Percentiles rank a stretch among this genome's conserved stretches.
Conservation (phyloP, 805 yeast genomes). For the Candida taoyuanica region DNA sequence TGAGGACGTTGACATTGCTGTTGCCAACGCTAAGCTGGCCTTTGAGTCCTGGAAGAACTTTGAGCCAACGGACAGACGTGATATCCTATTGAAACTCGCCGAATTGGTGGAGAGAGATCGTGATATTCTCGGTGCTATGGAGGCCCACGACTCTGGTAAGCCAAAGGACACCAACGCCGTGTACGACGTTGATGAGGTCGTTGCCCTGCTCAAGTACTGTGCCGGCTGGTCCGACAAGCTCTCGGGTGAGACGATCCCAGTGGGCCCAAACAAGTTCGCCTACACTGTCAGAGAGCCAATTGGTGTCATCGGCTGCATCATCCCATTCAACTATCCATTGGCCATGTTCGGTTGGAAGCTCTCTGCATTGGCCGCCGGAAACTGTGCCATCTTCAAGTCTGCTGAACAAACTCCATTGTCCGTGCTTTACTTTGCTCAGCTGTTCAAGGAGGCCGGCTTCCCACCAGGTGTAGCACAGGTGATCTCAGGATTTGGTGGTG, state of each 20-base stretch:
- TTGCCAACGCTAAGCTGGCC: conserved; percentile 46
- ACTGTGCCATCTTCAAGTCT: conserved; percentile 43
- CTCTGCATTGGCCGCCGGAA: conserved; percentile 45
- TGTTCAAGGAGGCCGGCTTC: conserved; percentile 41
- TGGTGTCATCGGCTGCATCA: conserved; percentile 49
- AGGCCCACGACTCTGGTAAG: conserved; percentile 58
- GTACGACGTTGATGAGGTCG: conserved; percentile 54
- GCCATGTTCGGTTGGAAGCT: conserved; percentile 49
- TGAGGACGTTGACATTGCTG: conserved; percentile 52
- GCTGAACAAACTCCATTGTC: conserved; percentile 49
- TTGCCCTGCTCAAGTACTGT: conserved; percentile 54
- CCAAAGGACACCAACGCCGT: conserved; percentile 48
- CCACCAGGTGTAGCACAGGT: conserved; percentile 49
- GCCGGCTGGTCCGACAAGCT: conserved; percentile 77
- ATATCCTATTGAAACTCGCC: conserved; percentile 44
- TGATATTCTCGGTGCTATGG: conserved; percentile 50
- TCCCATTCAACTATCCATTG: conserved; percentile 50
- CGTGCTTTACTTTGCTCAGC: conserved; percentile 37
- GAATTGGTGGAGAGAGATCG: conserved; percentile 43
- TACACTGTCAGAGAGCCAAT: conserved; percentile 51
- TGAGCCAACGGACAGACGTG: conserved; percentile 44
- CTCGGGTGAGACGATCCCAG: conserved; percentile 59
- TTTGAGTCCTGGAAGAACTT: conserved; percentile 45
- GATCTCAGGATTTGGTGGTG: conserved; percentile 40
- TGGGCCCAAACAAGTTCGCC: conserved; percentile 49